Percentiles rank a stretch among this genome's conserved stretches.
Conservation (phyloP, 2,329 filamentous ascomycete genomes). For the Epichloe gansuensis region DNA sequence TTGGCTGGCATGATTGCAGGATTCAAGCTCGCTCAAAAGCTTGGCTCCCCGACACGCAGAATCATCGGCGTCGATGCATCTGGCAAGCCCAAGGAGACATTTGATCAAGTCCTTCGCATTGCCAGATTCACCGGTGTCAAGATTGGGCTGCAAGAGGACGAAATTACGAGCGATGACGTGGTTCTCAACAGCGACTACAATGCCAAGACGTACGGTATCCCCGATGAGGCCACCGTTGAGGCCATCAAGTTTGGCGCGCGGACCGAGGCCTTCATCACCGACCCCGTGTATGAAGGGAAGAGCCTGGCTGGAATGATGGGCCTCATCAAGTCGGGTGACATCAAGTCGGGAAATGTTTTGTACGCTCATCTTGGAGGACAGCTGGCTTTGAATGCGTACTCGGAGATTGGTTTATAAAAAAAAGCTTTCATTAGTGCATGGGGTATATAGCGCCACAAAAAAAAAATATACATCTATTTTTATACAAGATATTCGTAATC, state of each 20-base stretch:
- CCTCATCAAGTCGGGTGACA: conserved; percentile 49
- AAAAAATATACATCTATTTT: too few relatives aligned
- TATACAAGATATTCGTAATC: too few relatives aligned
- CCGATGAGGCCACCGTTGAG: conserved; percentile 50
- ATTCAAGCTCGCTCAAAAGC: conserved; percentile 48
- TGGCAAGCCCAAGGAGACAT: conserved; percentile 37
- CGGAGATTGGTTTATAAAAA: background rate
- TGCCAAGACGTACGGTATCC: conserved; percentile 54
- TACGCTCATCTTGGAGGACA: conserved; percentile 63
- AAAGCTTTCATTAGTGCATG: too few relatives aligned
- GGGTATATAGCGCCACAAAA: too few relatives aligned
- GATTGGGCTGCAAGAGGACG: conserved; percentile 46
- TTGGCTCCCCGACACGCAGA: conserved; percentile 32
- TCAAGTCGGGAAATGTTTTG: conserved; percentile 50
- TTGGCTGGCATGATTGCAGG: conserved; percentile 61
- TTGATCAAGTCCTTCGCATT: conserved; percentile 53
- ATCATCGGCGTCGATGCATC: conserved; percentile 52
- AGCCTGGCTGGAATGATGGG: conserved; percentile 60
- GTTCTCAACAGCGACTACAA: conserved; percentile 43
- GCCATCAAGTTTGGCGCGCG: conserved; percentile 56
- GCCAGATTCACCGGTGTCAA: conserved; percentile 48
- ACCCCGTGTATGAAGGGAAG: conserved; percentile 68
- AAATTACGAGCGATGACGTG: conserved; percentile 50
- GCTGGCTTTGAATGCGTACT: conserved; percentile 51
- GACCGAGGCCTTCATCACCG: conserved; percentile 61